Evolutionary conservation across 2,329 filamentous ascomycete species (phyloP).

Genomic region (Emydomyces testavorans): DNA sequence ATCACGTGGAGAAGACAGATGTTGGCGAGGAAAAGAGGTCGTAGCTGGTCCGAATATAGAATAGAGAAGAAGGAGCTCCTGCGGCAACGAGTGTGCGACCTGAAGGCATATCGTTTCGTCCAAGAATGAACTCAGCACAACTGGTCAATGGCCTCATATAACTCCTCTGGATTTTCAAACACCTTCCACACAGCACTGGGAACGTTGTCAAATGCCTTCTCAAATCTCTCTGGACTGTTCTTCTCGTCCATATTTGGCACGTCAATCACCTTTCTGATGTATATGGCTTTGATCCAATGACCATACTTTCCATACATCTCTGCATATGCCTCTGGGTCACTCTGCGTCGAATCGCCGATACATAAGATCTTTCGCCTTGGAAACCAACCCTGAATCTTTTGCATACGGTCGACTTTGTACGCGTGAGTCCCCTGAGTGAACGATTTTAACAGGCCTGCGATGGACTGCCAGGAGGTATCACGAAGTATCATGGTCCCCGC

Average conservation of each 20-base stretch:
- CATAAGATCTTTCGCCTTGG: slow-evolving; percentile 68
- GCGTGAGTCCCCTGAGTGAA: slow-evolving; percentile 69
- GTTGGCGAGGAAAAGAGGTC: background rate
- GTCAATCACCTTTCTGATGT: slow-evolving; percentile 72
- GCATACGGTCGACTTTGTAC: slow-evolving; percentile 75
- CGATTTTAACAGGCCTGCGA: slow-evolving; percentile 65
- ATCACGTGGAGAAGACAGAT: background rate
- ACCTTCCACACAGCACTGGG: slow-evolving; percentile 64
- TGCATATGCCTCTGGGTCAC: slow-evolving; percentile 80
- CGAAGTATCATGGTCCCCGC: slow-evolving; percentile 72
- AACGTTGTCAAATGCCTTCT: slow-evolving; percentile 67
- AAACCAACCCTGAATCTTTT: slow-evolving; percentile 66
- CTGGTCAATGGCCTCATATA: slow-evolving; percentile 30
- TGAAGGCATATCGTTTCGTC: background rate
- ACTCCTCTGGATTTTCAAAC: slow-evolving; percentile 64
- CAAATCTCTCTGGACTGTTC: slow-evolving; percentile 64
- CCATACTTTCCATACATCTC: slow-evolving; percentile 59
- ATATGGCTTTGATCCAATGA: slow-evolving; percentile 70
- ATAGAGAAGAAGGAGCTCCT: background rate
- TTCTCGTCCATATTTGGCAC: slow-evolving; percentile 63
- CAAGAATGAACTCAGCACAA: slow-evolving; percentile 16
- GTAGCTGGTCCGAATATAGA: background rate
- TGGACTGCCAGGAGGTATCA: slow-evolving; percentile 74
- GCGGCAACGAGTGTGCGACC: background rate
- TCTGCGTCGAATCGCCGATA: slow-evolving; percentile 84